Evolutionary conservation across 2,329 filamentous ascomycete species (phyloP), one percentile per base, ranked within the genome.

Genomic region (Zymoseptoria crescenta): DNA sequence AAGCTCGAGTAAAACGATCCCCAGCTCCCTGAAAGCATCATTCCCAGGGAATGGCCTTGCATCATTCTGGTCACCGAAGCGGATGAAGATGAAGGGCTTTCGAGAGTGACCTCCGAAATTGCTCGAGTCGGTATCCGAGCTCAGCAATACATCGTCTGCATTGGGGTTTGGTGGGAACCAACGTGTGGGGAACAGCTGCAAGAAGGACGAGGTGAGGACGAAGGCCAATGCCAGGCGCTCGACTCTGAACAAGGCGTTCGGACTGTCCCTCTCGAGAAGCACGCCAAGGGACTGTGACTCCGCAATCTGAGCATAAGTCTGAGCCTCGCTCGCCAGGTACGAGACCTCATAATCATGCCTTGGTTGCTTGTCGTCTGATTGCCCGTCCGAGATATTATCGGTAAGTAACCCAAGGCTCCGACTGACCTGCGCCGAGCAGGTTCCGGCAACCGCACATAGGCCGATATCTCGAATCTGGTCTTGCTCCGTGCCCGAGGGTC

Each of bases 161-260:
- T 29, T 49, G 59, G 59, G 62, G 19, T 28, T n/a, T 20, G 29
- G 24, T 13, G 61, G 58, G 4, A 70, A 56, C 70, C 67, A 71
- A 1, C 68, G 67, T 13, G 67, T 68, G 2, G 62, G 58, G 21
- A 69, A 56, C 1, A 70, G 64, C 54, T 70, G 69, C 2, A 70
- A 56, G 29, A 65, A 64, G 7, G 67, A 68, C 4, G 64, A 68
- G 1, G 67, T 65, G 16, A 71, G 41, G 1, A 62, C 64, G 3
- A 65, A 52, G 13, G 69, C 69, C 13, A 70, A 55, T 2, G 13
- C 62, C 58, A 68, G 70, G 10, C 69, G 60, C 49, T 70, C 61
- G 1, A 65, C 60, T 6, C 69, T 59, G 8, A 56, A 66, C 20
- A 69, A 27, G 2, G 50, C 54, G 2, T 54, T 16, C 5, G 62